phyloP scores from a whole-genome alignment of 179 eudicot genomes.

The Drosera spatulata region DNA sequence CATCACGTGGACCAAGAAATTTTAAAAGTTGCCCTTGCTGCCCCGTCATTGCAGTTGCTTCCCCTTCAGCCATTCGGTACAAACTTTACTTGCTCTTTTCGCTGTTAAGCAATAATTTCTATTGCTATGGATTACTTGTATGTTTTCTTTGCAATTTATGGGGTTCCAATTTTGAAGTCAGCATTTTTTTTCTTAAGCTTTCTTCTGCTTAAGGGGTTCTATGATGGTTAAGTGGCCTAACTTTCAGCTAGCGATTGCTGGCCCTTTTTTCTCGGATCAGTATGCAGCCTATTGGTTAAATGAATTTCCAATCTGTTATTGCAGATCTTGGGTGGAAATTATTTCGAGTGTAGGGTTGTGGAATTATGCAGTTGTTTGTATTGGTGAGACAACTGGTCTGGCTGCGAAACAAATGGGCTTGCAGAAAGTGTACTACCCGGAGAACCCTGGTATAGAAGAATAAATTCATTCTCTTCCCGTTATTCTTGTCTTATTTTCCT shows the following conservation, averaged over 20 bases:
- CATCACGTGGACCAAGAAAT: slow-evolving; percentile 52
- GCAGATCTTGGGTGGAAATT: slow-evolving; percentile 75
- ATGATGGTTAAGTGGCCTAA: too few species aligned
- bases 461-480: slow-evolving; percentile 13
- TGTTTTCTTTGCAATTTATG: too few species aligned
- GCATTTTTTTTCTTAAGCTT: too few species aligned
- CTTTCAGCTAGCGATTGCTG: too few species aligned
- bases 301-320: slow-evolving; percentile 1
- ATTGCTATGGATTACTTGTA: too few species aligned
- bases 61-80: slow-evolving; percentile 94
- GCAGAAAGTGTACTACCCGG: slow-evolving; percentile 61
- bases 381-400: slow-evolving; percentile 89
- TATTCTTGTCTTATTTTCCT: not conserved
- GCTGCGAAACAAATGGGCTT: slow-evolving; percentile 78
- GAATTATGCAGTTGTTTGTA: slow-evolving; percentile 70
- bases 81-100: not conserved
- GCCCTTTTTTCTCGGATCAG: too few species aligned
- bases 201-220: too few species aligned
- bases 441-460: slow-evolving; percentile 86
- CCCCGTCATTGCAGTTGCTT: slow-evolving; percentile 91
- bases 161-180: too few species aligned
- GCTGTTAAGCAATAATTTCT: too few species aligned
- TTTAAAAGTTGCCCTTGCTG: slow-evolving; percentile 50
- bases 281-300: not conserved
- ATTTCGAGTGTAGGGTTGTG: slow-evolving; percentile 38